Evolutionary conservation across 495 filamentous ascomycete genomes (phyloP), one percentile per base, ranked within the genome.

Genomic region (Podospora fimiseda): DNA sequence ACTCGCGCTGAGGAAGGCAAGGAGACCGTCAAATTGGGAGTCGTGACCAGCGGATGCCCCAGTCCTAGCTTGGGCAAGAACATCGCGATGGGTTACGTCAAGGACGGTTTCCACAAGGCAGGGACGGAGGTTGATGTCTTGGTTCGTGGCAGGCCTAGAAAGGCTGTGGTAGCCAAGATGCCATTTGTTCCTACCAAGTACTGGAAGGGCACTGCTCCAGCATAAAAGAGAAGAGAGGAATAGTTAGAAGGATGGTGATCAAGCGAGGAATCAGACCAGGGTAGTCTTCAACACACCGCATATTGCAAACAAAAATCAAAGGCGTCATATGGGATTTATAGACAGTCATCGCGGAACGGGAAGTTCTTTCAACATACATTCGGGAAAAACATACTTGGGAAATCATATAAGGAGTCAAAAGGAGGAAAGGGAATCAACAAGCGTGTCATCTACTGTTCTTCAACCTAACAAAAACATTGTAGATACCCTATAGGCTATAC

Each of bases 41-140:
- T 51, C n/a, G 78, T 98, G 50, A 98, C 93, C 7, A 92, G 87
- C 48, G 93, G 93, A 7, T 85, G 90, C 56, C 93, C 93, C 0
- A 90, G 86, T 60, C 93, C 92, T 5, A 88, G 85, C 1, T 73
- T 95, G 15, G 84, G 82, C 20, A 85, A 81, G 65, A 96, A 96
- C 63, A 90, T 98, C 50, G 91, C 94, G 39, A 98, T 98, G 93
- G 93, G 86, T 0, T 98, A 97, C 65, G 74, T 98, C 56, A 82
- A 84, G 70, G 79, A 84, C 56, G 90, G 89, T 0, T 65, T 85
- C 62, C 88, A 96, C 59, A 95, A 94, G 78, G 75, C 81, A 43
- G 94, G 90, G 5, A 96, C 92, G 0, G 83, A 91, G 67, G 75
- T 97, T 1, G 79, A 79, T 15, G 85, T 96, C 9, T 55, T 88